A percentile compares a stretch with the other conserved stretches of the same genome.
These are phyloP conservation scores for Primulina eburnea DNA, from an alignment of 257 asterid genomes.

Conservation along the genomic window DNA sequence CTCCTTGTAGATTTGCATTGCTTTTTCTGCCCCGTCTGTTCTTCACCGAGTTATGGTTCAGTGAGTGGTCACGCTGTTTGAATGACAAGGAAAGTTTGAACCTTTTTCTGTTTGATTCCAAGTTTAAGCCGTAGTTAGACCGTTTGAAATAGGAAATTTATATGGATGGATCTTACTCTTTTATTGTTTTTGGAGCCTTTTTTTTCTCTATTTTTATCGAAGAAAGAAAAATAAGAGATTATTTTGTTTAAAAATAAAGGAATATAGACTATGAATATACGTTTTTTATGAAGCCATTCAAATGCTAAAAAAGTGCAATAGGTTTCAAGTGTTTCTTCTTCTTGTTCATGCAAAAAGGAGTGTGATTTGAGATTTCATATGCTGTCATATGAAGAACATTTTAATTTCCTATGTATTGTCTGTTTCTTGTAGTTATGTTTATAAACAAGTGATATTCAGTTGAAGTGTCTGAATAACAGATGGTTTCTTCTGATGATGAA, in stretches of 20 bases:
- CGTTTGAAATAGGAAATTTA: neutral
- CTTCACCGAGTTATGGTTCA: neutral
- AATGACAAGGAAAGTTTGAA: neutral
- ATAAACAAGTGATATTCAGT: slow-evolving; percentile 9
- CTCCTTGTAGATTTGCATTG: too few species aligned
- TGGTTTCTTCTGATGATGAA: slow-evolving; percentile 84
- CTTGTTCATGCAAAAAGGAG: neutral
- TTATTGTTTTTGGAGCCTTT: neutral
- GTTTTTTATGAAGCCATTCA: neutral
- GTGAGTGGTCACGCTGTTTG: neutral
- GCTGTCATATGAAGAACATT: neutral
- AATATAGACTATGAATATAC: neutral
- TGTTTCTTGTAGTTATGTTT: slow-evolving; percentile 4
- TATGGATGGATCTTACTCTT: neutral
- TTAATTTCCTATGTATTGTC: neutral
- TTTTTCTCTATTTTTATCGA: too few species aligned
- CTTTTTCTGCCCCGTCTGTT: neutral
- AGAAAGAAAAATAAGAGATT: too few species aligned
- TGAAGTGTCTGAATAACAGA: slow-evolving; percentile 26
- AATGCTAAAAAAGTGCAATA: neutral
- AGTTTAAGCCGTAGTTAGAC: neutral
- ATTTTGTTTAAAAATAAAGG: neutral
- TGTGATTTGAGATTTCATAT: too few species aligned
- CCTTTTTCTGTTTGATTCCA: neutral
- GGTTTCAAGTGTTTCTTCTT: neutral